These are phyloP conservation scores for Holtermannia corniformis DNA, from an alignment of 768 basidiomycete species.

Conservation along the genomic window DNA sequence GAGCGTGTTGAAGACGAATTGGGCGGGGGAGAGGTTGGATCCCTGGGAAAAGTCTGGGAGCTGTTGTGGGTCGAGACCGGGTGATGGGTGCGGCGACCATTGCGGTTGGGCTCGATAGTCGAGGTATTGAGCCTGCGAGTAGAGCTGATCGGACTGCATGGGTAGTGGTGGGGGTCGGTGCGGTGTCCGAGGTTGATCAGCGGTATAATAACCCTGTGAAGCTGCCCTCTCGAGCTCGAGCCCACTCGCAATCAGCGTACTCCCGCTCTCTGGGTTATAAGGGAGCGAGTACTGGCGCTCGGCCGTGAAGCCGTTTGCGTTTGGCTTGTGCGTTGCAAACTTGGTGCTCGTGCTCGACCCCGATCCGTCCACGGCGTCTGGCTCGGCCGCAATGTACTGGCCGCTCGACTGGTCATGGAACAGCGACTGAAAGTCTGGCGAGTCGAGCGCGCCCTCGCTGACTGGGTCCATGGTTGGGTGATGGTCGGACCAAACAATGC, in stretches of 20 bases:
- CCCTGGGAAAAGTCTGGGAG: neutral
- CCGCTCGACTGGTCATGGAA: neutral
- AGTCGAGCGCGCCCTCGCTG: neutral
- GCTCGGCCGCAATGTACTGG: neutral
- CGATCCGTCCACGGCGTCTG: no score
- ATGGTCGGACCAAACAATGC: neutral
- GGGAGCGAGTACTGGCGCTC: conserved; percentile 24
- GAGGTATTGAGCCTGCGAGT: neutral
- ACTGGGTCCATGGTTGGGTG: neutral
- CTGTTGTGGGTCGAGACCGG: neutral
- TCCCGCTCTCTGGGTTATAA: conserved; percentile 18
- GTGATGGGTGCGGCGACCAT: neutral
- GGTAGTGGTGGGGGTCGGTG: neutral
- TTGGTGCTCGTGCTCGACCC: neutral
- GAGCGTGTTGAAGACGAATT: neutral
- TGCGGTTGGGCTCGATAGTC: neutral
- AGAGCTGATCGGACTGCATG: neutral
- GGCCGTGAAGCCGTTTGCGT: neutral
- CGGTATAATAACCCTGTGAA: neutral
- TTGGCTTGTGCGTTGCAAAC: neutral
- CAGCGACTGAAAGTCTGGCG: neutral
- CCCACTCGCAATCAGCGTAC: conserved; percentile 27
- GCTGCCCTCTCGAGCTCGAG: neutral
- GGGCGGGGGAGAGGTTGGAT: neutral
- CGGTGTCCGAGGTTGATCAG: neutral